Base-by-base conservation (phyloP, 805 yeast species). In the Hanseniaspora occidentalis region DNA sequence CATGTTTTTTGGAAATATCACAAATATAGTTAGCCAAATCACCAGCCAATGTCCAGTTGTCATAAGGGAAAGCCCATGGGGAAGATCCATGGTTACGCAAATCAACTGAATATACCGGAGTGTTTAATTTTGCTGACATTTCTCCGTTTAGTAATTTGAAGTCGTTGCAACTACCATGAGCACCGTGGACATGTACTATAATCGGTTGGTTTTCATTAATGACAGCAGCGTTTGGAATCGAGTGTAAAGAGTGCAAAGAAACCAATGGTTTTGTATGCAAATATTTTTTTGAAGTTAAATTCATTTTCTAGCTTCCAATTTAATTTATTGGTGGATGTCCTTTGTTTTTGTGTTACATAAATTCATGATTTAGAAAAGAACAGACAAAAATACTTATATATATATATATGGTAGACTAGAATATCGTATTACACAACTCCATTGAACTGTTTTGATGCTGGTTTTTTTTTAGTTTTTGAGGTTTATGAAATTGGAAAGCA, bases 1-100 rank as follows among this genome's bases (percentile, higher is more conserved):
- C 23, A 18, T 41, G 31, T 10, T n/a, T n/a, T 7, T 22, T 18
- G 7, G 23, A 18, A 10, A 19, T 3, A 18, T 9, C 14, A 3
- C 18, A n/a, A 10, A 53, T 52, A 38, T 64, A 64, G 31, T 51
- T 47, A 3, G 59, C 50, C 2, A 72, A 58, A 49, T 73, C 79
- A 3, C 51, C 44, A 2, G 70, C 65, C 60, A 71, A 50, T 6
- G 66, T 53, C 4, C 39, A n/a, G 48, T 75, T 74, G 38, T 63
- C 64, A 40, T 61, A 62, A 1, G 77, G 76, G 24, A 47, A 45
- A 2, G 64, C 67, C 43, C 62, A 65, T 8, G 64, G 62, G 0
- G 76, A 64, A 1, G 56, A 50, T 0, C 82, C 82, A 53, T 76
- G 82, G 50, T 73, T 73, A 45, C 82, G 55, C 39, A 74, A 50